Conservation (phyloP, 805 yeast genomes). For the Candida nanaspora region DNA sequence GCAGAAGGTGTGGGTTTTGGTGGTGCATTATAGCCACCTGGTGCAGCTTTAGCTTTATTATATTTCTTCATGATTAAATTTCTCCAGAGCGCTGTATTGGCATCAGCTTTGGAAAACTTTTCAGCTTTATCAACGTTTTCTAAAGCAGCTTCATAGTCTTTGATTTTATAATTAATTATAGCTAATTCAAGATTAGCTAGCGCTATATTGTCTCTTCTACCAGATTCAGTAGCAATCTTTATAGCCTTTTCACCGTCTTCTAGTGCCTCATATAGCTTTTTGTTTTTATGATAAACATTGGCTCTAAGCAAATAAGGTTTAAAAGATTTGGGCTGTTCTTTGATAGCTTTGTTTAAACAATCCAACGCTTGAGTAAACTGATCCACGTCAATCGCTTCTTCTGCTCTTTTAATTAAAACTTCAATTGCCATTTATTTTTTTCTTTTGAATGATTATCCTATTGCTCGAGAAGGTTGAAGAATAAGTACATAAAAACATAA, state of each 20-base stretch:
- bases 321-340: conserved; percentile 37
- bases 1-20: too few species aligned
- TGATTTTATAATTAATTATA: conserved; percentile 37
- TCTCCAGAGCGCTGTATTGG: conserved; percentile 37
- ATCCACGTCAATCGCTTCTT: conserved; percentile 34
- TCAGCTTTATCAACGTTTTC: conserved; percentile 35
- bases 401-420: conserved; percentile 25
- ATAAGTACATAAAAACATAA: too few species aligned
- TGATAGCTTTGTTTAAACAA: conserved; percentile 31
- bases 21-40: too few species aligned
- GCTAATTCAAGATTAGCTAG: conserved; percentile 43
- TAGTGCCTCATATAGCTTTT: conserved; percentile 40
- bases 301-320: conserved; percentile 42
- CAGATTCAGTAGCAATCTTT: conserved; percentile 32
- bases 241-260: conserved; percentile 16
- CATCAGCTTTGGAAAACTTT: conserved; percentile 35
- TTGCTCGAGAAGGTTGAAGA: too few species aligned
- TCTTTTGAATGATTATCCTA: too few species aligned
- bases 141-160: conserved; percentile 34
- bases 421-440: not conserved
- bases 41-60: conserved; percentile 21
- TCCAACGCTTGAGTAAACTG: conserved; percentile 39
- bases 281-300: conserved; percentile 39
- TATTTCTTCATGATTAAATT: conserved; percentile 28
- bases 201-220: conserved; percentile 40